Conservation (phyloP, 805 yeast genomes). For the Wickerhamiella spandovensis region DNA sequence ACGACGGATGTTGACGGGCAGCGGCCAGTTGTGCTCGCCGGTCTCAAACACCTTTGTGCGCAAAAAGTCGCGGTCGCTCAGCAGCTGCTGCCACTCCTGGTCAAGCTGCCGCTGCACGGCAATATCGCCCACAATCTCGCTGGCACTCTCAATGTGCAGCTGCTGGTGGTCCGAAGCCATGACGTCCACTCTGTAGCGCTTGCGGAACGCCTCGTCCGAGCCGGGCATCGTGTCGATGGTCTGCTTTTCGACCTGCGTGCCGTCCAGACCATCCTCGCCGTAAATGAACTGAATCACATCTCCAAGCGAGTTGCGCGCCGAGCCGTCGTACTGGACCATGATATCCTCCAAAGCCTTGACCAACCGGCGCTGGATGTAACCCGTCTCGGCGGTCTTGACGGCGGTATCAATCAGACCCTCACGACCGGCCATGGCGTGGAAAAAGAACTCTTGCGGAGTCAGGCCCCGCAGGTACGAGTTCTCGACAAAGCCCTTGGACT, state of each 20-base stretch:
- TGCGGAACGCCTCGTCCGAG: slow-evolving; percentile 68
- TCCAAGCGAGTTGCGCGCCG: slow-evolving; percentile 94
- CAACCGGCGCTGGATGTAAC: slow-evolving; percentile 94
- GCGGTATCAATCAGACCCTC: slow-evolving; percentile 99
- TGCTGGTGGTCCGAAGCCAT: slow-evolving; percentile 52
- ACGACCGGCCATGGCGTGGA: slow-evolving; percentile 99
- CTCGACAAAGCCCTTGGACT: slow-evolving; percentile 95
- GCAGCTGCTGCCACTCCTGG: slow-evolving; percentile 67
- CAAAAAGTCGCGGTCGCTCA: slow-evolving; percentile 62
- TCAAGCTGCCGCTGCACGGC: slow-evolving; percentile 71
- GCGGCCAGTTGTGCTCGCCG: slow-evolving; percentile 95
- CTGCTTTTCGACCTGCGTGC: slow-evolving; percentile 94
- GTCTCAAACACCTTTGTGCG: slow-evolving; percentile 72
- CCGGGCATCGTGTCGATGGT: slow-evolving; percentile 93
- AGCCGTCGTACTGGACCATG: slow-evolving; percentile 96
- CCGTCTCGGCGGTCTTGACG: slow-evolving; percentile 95
- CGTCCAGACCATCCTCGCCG: slow-evolving; percentile 99
- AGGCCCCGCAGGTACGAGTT: slow-evolving; percentile 94
- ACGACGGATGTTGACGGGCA: slow-evolving; percentile 95
- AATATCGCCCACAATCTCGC: slow-evolving; percentile 81
- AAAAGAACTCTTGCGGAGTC: slow-evolving; percentile 96
- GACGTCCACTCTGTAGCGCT: slow-evolving; percentile 74
- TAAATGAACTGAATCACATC: slow-evolving; percentile 90
- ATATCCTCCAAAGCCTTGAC: slow-evolving; percentile 94
- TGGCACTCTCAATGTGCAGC: slow-evolving; percentile 71